Base-by-base conservation (phyloP, 2,329 filamentous ascomycete species). In the Talaromyces sp. region DNA sequence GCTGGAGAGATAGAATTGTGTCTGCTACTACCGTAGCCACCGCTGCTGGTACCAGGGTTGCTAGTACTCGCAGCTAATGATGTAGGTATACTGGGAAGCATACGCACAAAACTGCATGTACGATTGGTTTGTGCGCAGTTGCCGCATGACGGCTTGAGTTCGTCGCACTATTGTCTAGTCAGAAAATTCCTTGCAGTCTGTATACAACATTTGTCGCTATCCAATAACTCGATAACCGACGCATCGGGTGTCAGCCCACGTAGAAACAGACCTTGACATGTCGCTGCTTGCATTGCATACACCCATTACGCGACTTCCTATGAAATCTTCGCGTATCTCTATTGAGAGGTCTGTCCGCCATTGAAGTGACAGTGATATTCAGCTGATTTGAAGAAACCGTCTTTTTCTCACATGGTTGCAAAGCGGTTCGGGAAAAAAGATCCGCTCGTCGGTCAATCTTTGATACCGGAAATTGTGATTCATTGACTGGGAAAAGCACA, bases 221-320 rank as follows among this genome's bases (percentile, higher is more conserved):
- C 21, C 5, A n/a, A 3, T 18, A 33, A 6, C 18, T 28, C 2
- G 23, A 56, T 58, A 35, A n/a, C 9, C 1, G 12, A 61, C 2
- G 46, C 46, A 40, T 40, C 16, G 23, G 23, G 40, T 23, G 25
- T 54, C 35, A 48, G 12, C 18, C 11, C 11, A 28, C 9, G 14
- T 21, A 14, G n/a, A 55, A 33, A 50, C 59, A n/a, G 11, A 66
- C 65, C 61, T 66, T 66, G 61, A 66, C 63, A 50, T 64, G 65
- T 21, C 65, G 65, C 23, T 57, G 61, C 39, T 66, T 66, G 61
- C 65, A 66, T 48, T 66, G 65, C 25, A 50, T 40, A 35, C 65
- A 66, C 12, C 65, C 65, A 52, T 63, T 59, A 35, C 65, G 61
- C 39, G 63, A 65, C 33, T 66, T 66, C 1, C 59, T 52, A 62